Base-by-base conservation (phyloP, 2,329 filamentous ascomycete species). In the Colletotrichum abscissum region DNA sequence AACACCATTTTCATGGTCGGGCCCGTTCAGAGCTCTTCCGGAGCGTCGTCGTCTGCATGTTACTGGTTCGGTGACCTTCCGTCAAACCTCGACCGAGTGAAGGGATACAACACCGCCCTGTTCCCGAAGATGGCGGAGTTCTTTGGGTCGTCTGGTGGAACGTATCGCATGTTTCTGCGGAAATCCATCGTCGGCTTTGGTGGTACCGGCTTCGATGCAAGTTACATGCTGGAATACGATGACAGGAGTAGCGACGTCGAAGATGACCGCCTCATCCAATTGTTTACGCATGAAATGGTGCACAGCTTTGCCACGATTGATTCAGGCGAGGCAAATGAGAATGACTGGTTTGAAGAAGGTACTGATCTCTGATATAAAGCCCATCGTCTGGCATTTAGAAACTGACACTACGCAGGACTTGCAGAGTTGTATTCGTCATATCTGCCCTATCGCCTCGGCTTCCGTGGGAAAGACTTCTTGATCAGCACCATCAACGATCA, bases 1-100 rank as follows among this genome's bases (percentile, higher is more conserved):
- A 59, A 72, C 35, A 74, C 73, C 12, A 60, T 72, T 6, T 76
- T 73, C 46, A 76, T 76, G 75, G 75, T 74, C n/a, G 75, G 75
- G 1, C 67, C 70, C 19, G 57, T 76, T 5, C 59, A 63, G 35
- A 66, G 67, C 24, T 72, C 54, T 16, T 67, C 75, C 3, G 22
- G 71, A 6, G 56, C 52, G 24, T 66, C 73, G 8, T 60, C 63
- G 0, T 68, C 66, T 22, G 64, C 67, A 3, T 70, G 67, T 14
- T 76, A 75, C 65, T 76, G 75, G 75, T 75, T 76, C 49, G 75
- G 75, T 5, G 22, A 55, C 16, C 49, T 76, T 4, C 75, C 73
- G 1, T 28, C 67, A 2, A 72, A 74, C 42, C 60, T 76, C 7
- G 59, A 67, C 26, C 64, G 67, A 14, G 33, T 75, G 5, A 71